Base-by-base conservation (phyloP, 2,329 filamentous ascomycete genomes). In the Calonectria ilicicola region DNA sequence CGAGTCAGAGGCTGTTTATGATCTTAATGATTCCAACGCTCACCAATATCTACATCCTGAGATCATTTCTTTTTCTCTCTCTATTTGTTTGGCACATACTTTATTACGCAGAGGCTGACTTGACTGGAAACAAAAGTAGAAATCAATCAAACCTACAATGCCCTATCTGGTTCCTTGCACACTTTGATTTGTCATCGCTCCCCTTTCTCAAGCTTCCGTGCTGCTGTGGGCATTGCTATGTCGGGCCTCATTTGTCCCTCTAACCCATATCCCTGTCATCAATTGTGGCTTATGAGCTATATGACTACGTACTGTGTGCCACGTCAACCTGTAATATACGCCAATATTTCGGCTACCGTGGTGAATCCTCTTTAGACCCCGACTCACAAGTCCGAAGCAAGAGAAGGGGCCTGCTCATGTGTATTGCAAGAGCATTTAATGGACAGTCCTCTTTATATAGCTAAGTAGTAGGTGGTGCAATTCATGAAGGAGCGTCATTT, bases 1-100 rank as follows among this genome's bases (percentile, higher is more conserved):
- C 68, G 79, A 79, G 79, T 84, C 84, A 85, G 85, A 86, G 85
- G 85, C 85, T 87, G 85, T 87, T 87, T 86, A 87, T 87, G 85
- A 86, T 82, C 70, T 74, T 70, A 56, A 78, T 85, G 83, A 85
- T 85, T 85, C 79, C 76, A 82, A 82, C 77, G 68, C 77, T 82
- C 78, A 83, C 81, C 74, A 75, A 74, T 71, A 75, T 78, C 77
- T 78, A 78, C 70, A 64, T 76, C 66, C 72, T 72, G 70, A 70
- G 69, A 67, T n/a, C n/a, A n/a, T n/a, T 21, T 17, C 21, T 32
- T 19, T 14, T 27, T 23, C 17, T 67, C n/a, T 6, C 8, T 15
- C 44, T 47, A 14, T 51, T 62, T 29, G 14, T 35, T 23, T 51
- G 29, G 21, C 23, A 42, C 29, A 35, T 51, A 12, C 15, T 21